Conservation (phyloP, 345 rosid species). For the Nephelium lappaceum region DNA sequence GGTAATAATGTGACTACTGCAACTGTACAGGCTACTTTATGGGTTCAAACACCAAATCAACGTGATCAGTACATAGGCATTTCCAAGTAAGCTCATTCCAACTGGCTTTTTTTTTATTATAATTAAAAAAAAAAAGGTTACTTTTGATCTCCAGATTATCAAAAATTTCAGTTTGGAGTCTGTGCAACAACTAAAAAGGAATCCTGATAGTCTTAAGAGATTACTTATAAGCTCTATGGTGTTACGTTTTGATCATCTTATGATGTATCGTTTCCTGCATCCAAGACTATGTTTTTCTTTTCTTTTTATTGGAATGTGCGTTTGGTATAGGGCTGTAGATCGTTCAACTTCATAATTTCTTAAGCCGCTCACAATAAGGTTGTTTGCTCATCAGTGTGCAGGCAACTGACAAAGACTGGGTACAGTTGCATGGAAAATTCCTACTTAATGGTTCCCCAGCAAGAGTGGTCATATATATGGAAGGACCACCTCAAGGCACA, state of each 20-base stretch:
- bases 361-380: slow-evolving; percentile 8
- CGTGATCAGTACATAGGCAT: slow-evolving; percentile 81
- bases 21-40: slow-evolving; percentile 70
- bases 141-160: background rate
- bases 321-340: background rate
- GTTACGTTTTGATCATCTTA: background rate
- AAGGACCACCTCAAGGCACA: slow-evolving; percentile 89
- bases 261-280: background rate
- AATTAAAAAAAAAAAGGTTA: too few relatives aligned
- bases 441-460: slow-evolving; percentile 79
- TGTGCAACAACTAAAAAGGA: background rate
- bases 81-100: slow-evolving; percentile 60
- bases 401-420: slow-evolving; percentile 84
- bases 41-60: slow-evolving; percentile 66
- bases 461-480: slow-evolving; percentile 72
- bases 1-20: slow-evolving; percentile 59
- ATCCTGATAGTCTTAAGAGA: background rate
- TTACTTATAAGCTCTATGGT: background rate
- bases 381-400: slow-evolving; percentile 50
- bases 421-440: slow-evolving; percentile 78
- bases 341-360: background rate
- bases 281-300: background rate
- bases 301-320: background rate
- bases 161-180: background rate
- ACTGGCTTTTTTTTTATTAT: background rate